These are phyloP conservation scores for Boletus speciosus DNA, from an alignment of 768 basidiomycete species.

Conservation along the genomic window DNA sequence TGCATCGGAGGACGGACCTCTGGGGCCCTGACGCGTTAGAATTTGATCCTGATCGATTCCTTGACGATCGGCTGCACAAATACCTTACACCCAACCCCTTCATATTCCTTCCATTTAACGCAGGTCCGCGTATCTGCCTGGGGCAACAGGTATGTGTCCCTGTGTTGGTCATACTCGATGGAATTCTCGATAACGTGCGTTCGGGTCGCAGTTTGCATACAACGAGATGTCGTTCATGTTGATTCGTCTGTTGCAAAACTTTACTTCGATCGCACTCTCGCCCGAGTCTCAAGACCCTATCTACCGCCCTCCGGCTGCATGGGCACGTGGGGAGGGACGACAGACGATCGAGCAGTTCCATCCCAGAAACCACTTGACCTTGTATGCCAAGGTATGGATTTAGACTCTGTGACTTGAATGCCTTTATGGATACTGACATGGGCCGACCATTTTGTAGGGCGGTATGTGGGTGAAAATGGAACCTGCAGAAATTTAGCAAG, in stretches of 20 bases:
- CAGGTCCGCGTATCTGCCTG: conserved; percentile 38
- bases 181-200: neutral
- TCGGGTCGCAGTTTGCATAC: conserved; percentile 30
- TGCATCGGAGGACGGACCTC: conserved; percentile 37
- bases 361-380: conserved; percentile 30
- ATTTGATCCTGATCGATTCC: conserved; percentile 42
- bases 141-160: conserved; percentile 33
- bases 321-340: conserved; percentile 26
- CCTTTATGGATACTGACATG: neutral
- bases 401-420: no score
- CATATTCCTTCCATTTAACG: conserved; percentile 43
- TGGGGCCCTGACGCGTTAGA: conserved; percentile 37
- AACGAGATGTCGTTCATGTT: conserved; percentile 35
- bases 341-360: conserved; percentile 24
- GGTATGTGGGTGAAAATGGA: conserved; percentile 48
- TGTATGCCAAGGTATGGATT: conserved; percentile 36
- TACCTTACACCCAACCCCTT: conserved; percentile 39
- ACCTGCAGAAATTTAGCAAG: conserved; percentile 19
- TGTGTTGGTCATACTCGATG: neutral
- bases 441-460: conserved; percentile 26
- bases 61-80: conserved; percentile 34
- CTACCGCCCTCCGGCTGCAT: conserved; percentile 25
- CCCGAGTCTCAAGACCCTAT: conserved; percentile 29
- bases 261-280: conserved; percentile 21
- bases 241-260: conserved; percentile 28